These are phyloP conservation scores for Rhizopus stolonifer DNA, from an alignment of 371 early-diverging fungal species.

Conservation along the genomic window DNA sequence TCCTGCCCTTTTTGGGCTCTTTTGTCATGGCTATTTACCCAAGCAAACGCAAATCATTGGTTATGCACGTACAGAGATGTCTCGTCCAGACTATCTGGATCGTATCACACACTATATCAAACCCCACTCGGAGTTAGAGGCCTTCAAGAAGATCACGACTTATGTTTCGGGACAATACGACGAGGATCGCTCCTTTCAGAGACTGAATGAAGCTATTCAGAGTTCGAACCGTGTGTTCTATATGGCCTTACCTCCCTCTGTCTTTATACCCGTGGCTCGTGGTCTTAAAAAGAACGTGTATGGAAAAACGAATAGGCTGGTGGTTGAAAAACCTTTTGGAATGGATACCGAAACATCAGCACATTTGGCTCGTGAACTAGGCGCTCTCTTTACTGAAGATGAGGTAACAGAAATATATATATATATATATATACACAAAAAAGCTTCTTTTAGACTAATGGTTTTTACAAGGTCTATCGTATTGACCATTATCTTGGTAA, in stretches of 20 bases:
- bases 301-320: constrained; percentile 72
- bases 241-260: constrained; percentile 96
- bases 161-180: constrained; percentile 94
- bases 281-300: constrained; percentile 75
- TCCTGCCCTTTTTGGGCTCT: constrained; percentile 91
- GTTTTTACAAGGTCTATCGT: constrained; percentile 96
- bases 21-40: constrained; percentile 73
- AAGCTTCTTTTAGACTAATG: too few species aligned
- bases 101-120: constrained; percentile 84
- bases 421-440: neutral
- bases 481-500: constrained; percentile 99
- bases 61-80: constrained; percentile 90
- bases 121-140: constrained; percentile 36
- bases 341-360: constrained; percentile 80
- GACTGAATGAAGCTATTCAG: constrained; percentile 62
- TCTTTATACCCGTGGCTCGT: constrained; percentile 84
- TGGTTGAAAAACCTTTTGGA: constrained; percentile 99
- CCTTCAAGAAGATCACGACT: constrained; percentile 74
- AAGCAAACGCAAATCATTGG: constrained; percentile 83
- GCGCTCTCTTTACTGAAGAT: constrained; percentile 75
- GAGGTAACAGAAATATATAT: constrained; percentile 50
- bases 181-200: constrained; percentile 68
- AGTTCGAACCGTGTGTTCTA: constrained; percentile 72
- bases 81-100: constrained; percentile 74
- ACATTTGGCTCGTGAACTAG: constrained; percentile 66